phyloP scores from a whole-genome alignment of 2,329 filamentous ascomycete species.

The Colletotrichum gloeosporioides region DNA sequence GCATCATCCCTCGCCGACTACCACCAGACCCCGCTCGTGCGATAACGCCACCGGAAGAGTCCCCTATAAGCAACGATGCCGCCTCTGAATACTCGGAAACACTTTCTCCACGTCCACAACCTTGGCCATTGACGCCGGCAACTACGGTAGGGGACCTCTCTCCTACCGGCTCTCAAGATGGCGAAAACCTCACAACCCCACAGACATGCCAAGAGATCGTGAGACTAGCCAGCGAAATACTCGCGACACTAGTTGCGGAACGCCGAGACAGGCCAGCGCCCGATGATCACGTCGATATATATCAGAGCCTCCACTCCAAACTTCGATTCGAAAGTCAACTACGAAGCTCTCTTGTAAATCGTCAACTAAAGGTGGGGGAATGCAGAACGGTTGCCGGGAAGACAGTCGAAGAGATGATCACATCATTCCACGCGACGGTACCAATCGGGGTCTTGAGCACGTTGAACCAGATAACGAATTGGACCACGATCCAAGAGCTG shows the following conservation, averaged over 20 bases:
- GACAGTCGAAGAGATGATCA: background rate
- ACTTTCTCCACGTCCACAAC: background rate
- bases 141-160: background rate
- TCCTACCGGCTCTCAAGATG: background rate
- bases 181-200: background rate
- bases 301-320: background rate
- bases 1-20: background rate
- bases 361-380: background rate
- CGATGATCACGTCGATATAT: constrained; percentile 3
- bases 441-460: constrained; percentile 8
- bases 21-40: background rate
- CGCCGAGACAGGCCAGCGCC: background rate
- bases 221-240: background rate
- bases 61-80: background rate
- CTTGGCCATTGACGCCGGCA: background rate
- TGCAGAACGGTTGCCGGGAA: background rate
- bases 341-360: background rate
- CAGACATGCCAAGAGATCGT: background rate
- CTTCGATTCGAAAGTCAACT: background rate
- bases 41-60: background rate
- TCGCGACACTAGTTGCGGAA: background rate
- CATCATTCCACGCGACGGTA: background rate
- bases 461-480: background rate
- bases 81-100: background rate
- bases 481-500: background rate